phyloP scores from a whole-genome alignment of 2,329 filamentous ascomycete genomes.

The Cercospora zeina region DNA sequence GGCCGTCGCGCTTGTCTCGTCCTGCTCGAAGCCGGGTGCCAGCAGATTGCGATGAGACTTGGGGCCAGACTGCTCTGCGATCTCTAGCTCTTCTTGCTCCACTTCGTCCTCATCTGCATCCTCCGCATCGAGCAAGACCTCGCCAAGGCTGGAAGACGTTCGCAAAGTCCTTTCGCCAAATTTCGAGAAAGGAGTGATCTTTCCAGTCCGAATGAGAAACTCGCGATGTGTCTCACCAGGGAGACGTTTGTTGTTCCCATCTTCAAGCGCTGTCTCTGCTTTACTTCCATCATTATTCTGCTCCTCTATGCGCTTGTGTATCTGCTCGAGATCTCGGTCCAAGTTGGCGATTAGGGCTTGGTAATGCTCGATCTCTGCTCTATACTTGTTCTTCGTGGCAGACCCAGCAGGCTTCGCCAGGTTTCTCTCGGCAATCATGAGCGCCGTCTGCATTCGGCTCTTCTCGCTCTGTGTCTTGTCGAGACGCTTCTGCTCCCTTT shows the following conservation, averaged over 20 bases:
- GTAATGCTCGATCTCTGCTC: conserved; percentile 66
- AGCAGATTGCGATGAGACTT: conserved; percentile 52
- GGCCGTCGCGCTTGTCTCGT: conserved; percentile 29
- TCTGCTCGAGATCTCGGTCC: conserved; percentile 73
- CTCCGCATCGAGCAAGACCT: conserved; percentile 79
- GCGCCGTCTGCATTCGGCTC: conserved; percentile 64
- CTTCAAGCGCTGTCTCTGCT: conserved; percentile 44
- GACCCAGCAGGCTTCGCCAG: conserved; percentile 57
- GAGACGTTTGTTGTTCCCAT: conserved; percentile 59
- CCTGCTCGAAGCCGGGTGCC: conserved; percentile 50
- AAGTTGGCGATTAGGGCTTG: conserved; percentile 64
- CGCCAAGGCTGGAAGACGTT: conserved; percentile 68
- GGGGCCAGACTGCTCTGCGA: conserved; percentile 32
- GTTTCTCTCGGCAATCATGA: conserved; percentile 60
- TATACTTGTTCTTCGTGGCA: conserved; percentile 59
- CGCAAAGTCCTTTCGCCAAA: conserved; percentile 66
- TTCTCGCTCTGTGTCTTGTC: conserved; percentile 58
- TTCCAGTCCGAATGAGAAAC: conserved; percentile 90
- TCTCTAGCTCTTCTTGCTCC: conserved; percentile 37
- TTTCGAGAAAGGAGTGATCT: conserved; percentile 93
- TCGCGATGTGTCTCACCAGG: conserved; percentile 82
- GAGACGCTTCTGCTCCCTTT: conserved; percentile 62
- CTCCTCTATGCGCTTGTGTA: conserved; percentile 75
- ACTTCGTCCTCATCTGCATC: conserved; percentile 61
- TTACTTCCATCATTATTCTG: conserved; percentile 48